phyloP scores from a whole-genome alignment of 2,329 filamentous ascomycete genomes.

The Claviceps arundinis region DNA sequence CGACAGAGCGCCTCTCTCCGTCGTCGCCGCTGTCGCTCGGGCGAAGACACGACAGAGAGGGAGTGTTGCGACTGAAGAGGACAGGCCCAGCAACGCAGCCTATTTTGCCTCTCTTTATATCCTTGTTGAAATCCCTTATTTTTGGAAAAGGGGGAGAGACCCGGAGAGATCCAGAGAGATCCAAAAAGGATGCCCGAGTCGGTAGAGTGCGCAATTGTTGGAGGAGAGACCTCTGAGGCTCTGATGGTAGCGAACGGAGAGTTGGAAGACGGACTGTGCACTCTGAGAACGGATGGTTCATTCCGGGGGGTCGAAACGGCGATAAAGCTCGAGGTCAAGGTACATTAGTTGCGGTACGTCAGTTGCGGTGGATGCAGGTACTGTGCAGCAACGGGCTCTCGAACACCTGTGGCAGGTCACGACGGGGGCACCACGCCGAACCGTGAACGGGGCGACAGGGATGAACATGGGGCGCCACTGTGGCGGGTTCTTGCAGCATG shows the following conservation, averaged over 20 bases:
- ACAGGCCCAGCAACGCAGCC: constrained; percentile 9
- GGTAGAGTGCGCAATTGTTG: neutral
- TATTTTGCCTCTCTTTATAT: neutral
- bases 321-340: neutral
- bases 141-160: neutral
- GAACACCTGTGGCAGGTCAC: neutral
- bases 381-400: too few species aligned
- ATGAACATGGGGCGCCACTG: neutral
- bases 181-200: constrained; percentile 1
- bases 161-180: too few species aligned
- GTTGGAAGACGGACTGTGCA: neutral
- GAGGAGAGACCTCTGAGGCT: too few species aligned
- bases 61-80: constrained; percentile 11
- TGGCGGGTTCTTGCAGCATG: neutral
- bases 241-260: neutral
- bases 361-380: too few species aligned
- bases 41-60: constrained; percentile 20
- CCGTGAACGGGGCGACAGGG: neutral
- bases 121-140: neutral
- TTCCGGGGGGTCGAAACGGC: neutral
- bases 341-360: too few species aligned
- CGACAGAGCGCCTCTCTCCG: constrained; percentile 21
- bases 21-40: constrained; percentile 20
- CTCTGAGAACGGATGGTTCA: neutral
- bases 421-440: too few species aligned